Conservation (phyloP, 1,284 basidiomycete genomes). For the Ustilago bromivora region DNA sequence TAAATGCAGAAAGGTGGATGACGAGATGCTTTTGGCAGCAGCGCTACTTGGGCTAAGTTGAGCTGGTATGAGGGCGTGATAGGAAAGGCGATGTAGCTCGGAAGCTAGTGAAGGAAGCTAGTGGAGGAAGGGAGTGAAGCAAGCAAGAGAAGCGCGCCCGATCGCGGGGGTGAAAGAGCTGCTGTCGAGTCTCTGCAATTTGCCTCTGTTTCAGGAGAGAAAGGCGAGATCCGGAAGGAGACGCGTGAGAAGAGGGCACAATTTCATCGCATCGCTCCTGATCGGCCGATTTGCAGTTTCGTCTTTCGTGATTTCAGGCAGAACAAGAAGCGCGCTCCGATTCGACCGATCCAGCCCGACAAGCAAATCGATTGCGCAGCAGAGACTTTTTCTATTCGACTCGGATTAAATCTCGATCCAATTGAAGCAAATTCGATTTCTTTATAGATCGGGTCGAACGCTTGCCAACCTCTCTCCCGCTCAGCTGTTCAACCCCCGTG, state of each 20-base stretch:
- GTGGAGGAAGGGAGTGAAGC: background rate
- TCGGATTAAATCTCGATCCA: constrained; percentile 6
- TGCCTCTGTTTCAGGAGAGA: background rate
- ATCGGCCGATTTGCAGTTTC: constrained; percentile 15
- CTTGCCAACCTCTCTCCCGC: too few species aligned
- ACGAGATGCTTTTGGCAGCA: too few species aligned
- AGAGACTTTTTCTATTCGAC: background rate
- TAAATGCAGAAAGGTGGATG: background rate
- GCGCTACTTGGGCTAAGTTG: too few species aligned
- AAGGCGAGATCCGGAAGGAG: constrained; percentile 18
- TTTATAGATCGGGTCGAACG: constrained; percentile 4
- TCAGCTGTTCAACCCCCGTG: too few species aligned
- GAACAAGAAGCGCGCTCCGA: constrained; percentile 10
- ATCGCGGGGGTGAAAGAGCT: constrained; percentile 25
- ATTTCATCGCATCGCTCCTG: constrained; percentile 11
- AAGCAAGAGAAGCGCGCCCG: constrained; percentile 15
- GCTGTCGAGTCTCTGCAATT: background rate
- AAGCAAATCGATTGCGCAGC: background rate
- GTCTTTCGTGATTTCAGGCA: constrained; percentile 1
- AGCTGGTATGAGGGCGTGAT: background rate
- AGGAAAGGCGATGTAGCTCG: too few species aligned
- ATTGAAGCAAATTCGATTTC: background rate
- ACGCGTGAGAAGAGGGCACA: background rate
- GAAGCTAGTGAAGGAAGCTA: background rate
- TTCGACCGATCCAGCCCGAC: constrained; percentile 18